phyloP scores from a whole-genome alignment of 768 basidiomycete genomes.

The Leccinum rimulosum region DNA sequence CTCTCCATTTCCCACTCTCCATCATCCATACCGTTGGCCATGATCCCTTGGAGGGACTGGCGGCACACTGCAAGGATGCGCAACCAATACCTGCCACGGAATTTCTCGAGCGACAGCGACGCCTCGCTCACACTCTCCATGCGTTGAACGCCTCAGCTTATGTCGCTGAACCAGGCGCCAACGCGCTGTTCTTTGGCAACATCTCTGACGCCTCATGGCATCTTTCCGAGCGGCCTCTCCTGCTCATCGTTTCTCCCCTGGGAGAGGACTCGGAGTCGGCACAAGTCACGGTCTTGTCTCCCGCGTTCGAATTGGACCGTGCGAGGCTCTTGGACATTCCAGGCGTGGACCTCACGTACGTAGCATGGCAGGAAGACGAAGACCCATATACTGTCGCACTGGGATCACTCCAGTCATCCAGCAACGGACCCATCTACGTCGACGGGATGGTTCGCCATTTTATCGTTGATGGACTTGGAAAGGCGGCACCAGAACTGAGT shows the following conservation, averaged over 20 bases:
- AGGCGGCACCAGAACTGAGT: conserved; percentile 36
- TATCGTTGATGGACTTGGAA: conserved; percentile 59
- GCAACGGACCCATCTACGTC: conserved; percentile 47
- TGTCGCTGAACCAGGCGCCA: conserved; percentile 77
- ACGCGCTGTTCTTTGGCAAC: conserved; percentile 70
- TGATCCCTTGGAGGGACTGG: conserved; percentile 26
- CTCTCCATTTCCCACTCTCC: background rate
- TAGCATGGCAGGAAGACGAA: conserved; percentile 66
- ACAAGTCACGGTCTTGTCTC: conserved; percentile 64
- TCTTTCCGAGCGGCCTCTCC: conserved; percentile 76
- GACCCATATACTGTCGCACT: conserved; percentile 58
- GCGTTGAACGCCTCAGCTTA: conserved; percentile 61
- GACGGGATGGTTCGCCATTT: conserved; percentile 63
- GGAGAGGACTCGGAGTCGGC: conserved; percentile 36
- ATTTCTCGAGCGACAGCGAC: conserved; percentile 50
- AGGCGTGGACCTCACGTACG: conserved; percentile 41
- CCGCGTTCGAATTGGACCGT: conserved; percentile 71
- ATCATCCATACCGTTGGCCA: background rate
- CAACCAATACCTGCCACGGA: conserved; percentile 47
- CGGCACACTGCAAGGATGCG: conserved; percentile 45
- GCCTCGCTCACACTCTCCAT: conserved; percentile 49
- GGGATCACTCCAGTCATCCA: conserved; percentile 25
- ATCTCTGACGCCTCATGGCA: conserved; percentile 61
- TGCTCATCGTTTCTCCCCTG: conserved; percentile 59
- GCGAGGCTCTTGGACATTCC: conserved; percentile 62